Evolutionary conservation across 179 eudicot species (phyloP), one percentile per base, ranked within the genome.

Genomic region (Silene vulgaris): DNA sequence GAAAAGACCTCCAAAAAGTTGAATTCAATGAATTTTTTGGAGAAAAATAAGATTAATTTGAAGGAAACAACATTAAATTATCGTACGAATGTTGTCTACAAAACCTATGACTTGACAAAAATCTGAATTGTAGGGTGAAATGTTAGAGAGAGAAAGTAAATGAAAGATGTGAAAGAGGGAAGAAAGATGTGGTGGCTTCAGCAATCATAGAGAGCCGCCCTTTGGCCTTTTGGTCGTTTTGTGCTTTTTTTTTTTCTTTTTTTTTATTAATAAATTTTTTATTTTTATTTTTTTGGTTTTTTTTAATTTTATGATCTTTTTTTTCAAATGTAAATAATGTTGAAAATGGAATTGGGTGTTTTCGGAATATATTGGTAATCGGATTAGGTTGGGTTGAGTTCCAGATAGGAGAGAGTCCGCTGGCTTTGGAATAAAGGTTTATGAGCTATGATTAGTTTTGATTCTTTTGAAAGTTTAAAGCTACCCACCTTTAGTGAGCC

Each of bases 171-270:
- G 32, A 37, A 50, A 50, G 56, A 26, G 61, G 63, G 28, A 5
- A 1, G 35, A 72, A 40, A 73, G 43, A 75, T 65, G 60, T 75
- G 50, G 56, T 66, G 80, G 80, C 80, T 77, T 77, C 74, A 77
- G 77, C 64, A 73, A 81, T 61, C 75, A 60, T 70, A 77, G 43
- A 65, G 84, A 75, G 84, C 84, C 84, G 84, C 76, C 84, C 69
- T 74, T 78, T 65, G 57, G 54, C 17, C 3, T 50, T 40, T 12
- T 4, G n/a, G 32, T 32, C 21, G 32, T 61, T 69, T 68, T 69
- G 59, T 13, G 12, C 12, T 7, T 57, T 40, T 73, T 9, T 32
- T 32, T 32, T 32, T 30, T 30, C 4, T 30, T 30, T 32, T 32
- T 0, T 3, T 32, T 1, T 32, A 3, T 32, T 3, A 3, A 32